phyloP scores from a whole-genome alignment of 2,329 filamentous ascomycete species.

The Colletotrichum plurivorum region DNA sequence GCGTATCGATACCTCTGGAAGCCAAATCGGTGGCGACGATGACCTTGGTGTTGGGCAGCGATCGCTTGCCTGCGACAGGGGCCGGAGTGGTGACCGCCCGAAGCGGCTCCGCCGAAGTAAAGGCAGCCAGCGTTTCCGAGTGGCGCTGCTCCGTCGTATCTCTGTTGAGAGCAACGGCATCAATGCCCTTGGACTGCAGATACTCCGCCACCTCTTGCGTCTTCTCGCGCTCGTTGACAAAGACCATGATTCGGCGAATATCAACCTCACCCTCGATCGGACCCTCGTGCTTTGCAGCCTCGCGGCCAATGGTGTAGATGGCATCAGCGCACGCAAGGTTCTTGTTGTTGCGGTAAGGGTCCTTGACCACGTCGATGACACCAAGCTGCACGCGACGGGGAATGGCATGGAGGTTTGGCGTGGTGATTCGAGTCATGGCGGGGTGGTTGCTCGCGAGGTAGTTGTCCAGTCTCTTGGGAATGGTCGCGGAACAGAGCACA shows the following conservation, averaged over 20 bases:
- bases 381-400: slow-evolving; percentile 94
- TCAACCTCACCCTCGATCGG: slow-evolving; percentile 70
- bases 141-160: slow-evolving; percentile 86
- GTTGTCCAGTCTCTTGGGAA: slow-evolving; percentile 89
- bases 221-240: slow-evolving; percentile 96
- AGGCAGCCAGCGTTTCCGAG: slow-evolving; percentile 81
- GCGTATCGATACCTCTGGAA: slow-evolving; percentile 92
- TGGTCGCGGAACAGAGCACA: slow-evolving; percentile 95
- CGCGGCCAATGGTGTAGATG: slow-evolving; percentile 93
- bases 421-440: slow-evolving; percentile 87
- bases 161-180: slow-evolving; percentile 86
- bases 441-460: slow-evolving; percentile 88
- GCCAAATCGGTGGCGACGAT: slow-evolving; percentile 95
- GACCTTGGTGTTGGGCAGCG: slow-evolving; percentile 85
- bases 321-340: slow-evolving; percentile 93
- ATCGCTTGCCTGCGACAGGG: slow-evolving; percentile 57
- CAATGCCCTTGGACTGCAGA: slow-evolving; percentile 86
- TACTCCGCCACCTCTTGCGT: slow-evolving; percentile 86
- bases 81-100: slow-evolving; percentile 47
- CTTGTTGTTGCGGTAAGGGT: slow-evolving; percentile 96
- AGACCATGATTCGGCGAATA: slow-evolving; percentile 90
- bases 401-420: slow-evolving; percentile 95
- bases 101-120: slow-evolving; percentile 70
- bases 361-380: slow-evolving; percentile 90
- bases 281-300: slow-evolving; percentile 72